Base-by-base conservation (phyloP, 306 rosid genomes). In the Rubus idaeus region DNA sequence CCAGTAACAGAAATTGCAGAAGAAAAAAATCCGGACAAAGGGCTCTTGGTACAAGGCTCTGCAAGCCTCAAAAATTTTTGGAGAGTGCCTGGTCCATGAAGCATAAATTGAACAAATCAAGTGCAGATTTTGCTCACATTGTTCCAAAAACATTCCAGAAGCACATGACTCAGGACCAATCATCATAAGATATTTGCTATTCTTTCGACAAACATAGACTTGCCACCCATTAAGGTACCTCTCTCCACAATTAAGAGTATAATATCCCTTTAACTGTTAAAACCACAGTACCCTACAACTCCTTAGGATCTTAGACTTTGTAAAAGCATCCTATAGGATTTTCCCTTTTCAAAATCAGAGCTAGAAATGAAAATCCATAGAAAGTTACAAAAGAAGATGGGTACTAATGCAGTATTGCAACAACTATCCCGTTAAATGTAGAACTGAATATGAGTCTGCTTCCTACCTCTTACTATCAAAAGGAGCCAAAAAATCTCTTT, bases 81-180 rank as follows among this genome's bases (percentile, higher is more conserved):
- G 18, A 50, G 39, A 39, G 64, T 37, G 20, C n/a, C 47, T 1
- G 20, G 64, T 71, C 50, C n/a, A 53, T 50, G 75, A 47, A 71
- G 56, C 61, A 18, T 37, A 52, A 65, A 17, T 52, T 70, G 44
- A 51, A 30, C 4, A 37, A 8, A 18, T 53, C 3, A 20, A 12
- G 21, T 17, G 45, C 8, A 72, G 3, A 40, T 14, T 40, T 57
- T 17, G 35, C 47, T 72, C 14, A 6, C 4, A 72, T 12, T 21
- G 68, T 55, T 63, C 50, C 76, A 73, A 20, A 35, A 39, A 73
- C 8, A 55, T 55, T 72, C 47, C 65, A 53, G 14, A 72, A 42
- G 39, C 3, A 14, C 23, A 58, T 5, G 6, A 55, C 39, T 71
- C 11, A 21, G 40, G 53, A 73, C 46, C 66, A 7, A 14, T 17